These are phyloP conservation scores for Gossypium longicalyx DNA, from an alignment of 345 rosid genomes.

Conservation along the genomic window DNA sequence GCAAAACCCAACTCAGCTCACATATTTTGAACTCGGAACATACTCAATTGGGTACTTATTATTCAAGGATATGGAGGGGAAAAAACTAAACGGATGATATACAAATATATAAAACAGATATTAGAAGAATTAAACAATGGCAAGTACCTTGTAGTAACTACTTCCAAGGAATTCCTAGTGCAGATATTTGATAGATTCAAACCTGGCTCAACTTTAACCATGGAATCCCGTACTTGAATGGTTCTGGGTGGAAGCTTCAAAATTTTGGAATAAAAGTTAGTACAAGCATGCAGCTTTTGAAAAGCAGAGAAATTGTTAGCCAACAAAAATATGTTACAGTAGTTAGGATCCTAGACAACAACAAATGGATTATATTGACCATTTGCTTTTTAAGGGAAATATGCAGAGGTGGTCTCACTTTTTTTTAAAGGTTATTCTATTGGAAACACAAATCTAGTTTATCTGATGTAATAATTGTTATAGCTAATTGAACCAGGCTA, in stretches of 20 bases:
- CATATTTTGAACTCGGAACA: background rate
- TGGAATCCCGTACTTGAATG: conserved; percentile 54
- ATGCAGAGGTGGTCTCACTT: background rate
- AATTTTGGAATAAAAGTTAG: conserved; percentile 3
- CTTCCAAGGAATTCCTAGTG: conserved; percentile 50
- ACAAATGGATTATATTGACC: background rate
- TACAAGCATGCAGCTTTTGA: background rate
- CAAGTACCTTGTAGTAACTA: conserved; percentile 61
- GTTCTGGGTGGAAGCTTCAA: conserved; percentile 46
- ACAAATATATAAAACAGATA: background rate
- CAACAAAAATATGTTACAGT: background rate
- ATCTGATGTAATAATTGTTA: background rate
- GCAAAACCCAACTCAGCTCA: background rate
- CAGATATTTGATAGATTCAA: conserved; percentile 14
- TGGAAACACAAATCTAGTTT: background rate
- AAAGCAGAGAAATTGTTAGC: background rate
- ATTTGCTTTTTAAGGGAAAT: background rate
- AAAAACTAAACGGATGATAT: background rate
- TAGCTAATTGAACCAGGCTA: background rate
- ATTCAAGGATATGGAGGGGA: background rate
- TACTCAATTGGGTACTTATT: background rate
- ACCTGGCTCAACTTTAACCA: conserved; percentile 62
- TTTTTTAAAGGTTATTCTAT: background rate
- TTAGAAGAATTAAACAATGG: background rate
- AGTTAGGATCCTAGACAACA: background rate